Evolutionary conservation across 2,329 filamentous ascomycete genomes (phyloP), one percentile per base, ranked within the genome.

Genomic region (Madurella mycetomatis): DNA sequence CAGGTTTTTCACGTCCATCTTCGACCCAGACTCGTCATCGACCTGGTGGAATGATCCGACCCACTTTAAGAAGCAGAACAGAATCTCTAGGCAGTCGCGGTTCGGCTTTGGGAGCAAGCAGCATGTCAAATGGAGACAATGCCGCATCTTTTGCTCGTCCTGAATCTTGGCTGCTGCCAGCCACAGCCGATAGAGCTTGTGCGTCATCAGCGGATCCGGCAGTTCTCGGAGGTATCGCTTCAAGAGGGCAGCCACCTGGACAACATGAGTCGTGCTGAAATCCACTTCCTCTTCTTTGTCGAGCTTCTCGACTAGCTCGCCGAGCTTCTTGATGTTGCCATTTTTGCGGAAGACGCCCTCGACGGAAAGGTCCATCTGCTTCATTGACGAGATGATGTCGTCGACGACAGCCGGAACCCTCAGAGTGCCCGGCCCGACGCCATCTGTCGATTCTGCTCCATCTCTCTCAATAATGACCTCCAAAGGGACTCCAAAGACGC

Each of bases 271-370:
- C 60, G 88, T 86, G 65, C 86, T 88, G 65, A 97, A 82, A 68
- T 95, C 91, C 53, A 96, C 86, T 52, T 86, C 83, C 41, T 90
- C 92, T 51, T 90, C 87, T 43, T 83, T 83, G 69, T 99, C 94
- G 60, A 99, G 91, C 63, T 86, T 79, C 53, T 95, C 90, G 40
- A 90, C 86, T 7, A 95, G 78, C 58, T 96, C 92, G 63, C 88
- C 90, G 43, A 96, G 79, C 62, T 92, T 89, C 70, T 94, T 92
- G 74, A 99, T 96, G 71, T 97, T 99, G 64, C 94, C 94, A 66
- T 97, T 99, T 80, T 99, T 99, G 64, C 94, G 86, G 82, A 99
- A 99, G 18, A 99, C 92, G 65, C 94, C 94, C 71, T 99, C 94
- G 1, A 99, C 90, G 1, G 92, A 97, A 76, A 99, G 91, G 70